Percentiles rank a stretch among this genome's conserved stretches.
Conservation (phyloP, 768 basidiomycete species). For the Lyophyllum semitale region DNA sequence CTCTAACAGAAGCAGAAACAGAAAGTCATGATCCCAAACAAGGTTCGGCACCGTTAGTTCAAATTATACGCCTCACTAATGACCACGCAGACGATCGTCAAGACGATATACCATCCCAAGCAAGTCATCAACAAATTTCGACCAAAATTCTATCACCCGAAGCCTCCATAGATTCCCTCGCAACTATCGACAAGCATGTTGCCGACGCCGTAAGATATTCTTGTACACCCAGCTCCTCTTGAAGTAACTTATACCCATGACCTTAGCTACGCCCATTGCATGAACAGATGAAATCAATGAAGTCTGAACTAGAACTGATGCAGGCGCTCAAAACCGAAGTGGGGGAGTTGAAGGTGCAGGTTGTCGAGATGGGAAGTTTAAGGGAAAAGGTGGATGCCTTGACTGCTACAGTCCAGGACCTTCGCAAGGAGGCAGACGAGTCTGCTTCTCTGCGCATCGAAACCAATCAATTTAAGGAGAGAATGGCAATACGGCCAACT, state of each 20-base stretch:
- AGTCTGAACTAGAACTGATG: constrained; percentile 43
- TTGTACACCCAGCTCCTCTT: not conserved
- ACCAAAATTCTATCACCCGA: constrained; percentile 2
- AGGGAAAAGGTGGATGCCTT: constrained; percentile 39
- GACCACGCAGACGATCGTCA: not conserved
- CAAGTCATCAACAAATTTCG: not conserved
- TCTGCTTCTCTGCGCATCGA: constrained; percentile 22
- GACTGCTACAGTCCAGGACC: constrained; percentile 29
- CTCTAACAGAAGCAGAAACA: constrained; percentile 20
- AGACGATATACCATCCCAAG: not conserved
- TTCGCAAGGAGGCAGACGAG: constrained; percentile 25
- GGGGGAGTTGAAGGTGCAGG: constrained; percentile 32
- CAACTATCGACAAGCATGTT: constrained; percentile 29
- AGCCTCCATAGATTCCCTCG: constrained; percentile 18
- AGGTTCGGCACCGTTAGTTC: constrained; percentile 5
- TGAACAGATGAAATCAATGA: constrained; percentile 48
- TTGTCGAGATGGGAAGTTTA: constrained; percentile 31
- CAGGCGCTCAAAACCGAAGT: constrained; percentile 34
- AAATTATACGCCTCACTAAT: not conserved
- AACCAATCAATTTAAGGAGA: constrained; percentile 21
- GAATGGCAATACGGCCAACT: constrained; percentile 1
- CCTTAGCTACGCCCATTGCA: constrained; percentile 52
- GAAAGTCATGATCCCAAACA: not conserved
- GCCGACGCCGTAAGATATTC: constrained; percentile 32
- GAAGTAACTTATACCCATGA: not conserved